These are phyloP conservation scores for Diaporthe citri DNA, from an alignment of 2,329 filamentous ascomycete species.

Conservation along the genomic window DNA sequence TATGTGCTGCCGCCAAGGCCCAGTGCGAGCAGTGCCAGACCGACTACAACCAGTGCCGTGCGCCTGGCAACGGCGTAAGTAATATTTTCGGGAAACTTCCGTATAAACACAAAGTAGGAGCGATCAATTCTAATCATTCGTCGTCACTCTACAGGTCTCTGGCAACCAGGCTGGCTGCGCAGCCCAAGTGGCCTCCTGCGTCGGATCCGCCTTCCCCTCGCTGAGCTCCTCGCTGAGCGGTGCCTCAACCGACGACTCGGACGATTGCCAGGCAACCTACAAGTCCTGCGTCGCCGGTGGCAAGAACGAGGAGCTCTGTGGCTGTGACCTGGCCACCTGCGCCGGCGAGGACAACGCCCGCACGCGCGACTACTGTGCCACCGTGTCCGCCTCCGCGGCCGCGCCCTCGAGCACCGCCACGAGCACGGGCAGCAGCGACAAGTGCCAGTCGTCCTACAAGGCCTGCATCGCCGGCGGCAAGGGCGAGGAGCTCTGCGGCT, in stretches of 20 bases:
- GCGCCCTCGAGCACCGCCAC: neutral
- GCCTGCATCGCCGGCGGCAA: slow-evolving; percentile 3
- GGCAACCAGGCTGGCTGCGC: slow-evolving; percentile 24
- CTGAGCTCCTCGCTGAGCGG: neutral
- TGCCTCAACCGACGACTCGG: neutral
- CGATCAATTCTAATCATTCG: neutral
- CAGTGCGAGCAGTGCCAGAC: slow-evolving; percentile 31
- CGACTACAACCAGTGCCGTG: slow-evolving; percentile 16
- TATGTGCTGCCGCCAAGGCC: neutral
- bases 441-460: slow-evolving; percentile 16
- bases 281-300: neutral
- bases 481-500: slow-evolving; percentile 23
- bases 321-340: slow-evolving; percentile 27
- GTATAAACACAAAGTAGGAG: neutral
- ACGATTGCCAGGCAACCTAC: slow-evolving; percentile 8
- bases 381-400: neutral
- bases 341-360: slow-evolving; percentile 1
- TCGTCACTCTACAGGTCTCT: neutral
- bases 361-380: neutral
- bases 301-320: slow-evolving; percentile 26
- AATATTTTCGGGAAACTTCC: too few species aligned
- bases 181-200: slow-evolving; percentile 3
- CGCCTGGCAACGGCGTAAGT: slow-evolving; percentile 23
- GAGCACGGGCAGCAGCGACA: neutral
- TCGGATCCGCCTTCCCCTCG: slow-evolving; percentile 5